Evolutionary conservation across 345 rosid species (phyloP).

Genomic region (Arabis alpina): DNA sequence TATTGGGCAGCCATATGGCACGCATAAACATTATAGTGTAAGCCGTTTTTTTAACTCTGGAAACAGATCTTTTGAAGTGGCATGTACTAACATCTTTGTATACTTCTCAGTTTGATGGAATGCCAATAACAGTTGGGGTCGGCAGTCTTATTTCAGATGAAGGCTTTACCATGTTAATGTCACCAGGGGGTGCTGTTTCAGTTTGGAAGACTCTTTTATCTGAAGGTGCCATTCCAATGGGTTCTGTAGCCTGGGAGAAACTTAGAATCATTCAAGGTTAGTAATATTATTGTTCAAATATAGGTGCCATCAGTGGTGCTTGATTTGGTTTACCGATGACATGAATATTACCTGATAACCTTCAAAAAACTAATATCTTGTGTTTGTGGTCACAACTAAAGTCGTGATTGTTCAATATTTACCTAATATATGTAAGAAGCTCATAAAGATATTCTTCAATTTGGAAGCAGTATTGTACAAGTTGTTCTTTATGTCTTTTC

Average conservation of each 20-base stretch:
- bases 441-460: slow-evolving; percentile 11
- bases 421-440: not conserved
- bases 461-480: slow-evolving; percentile 21
- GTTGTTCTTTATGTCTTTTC: not conserved
- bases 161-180: slow-evolving; percentile 78
- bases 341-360: not conserved
- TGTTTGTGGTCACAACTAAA: slow-evolving; percentile 3
- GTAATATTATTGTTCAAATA: slow-evolving; percentile 17
- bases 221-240: slow-evolving; percentile 84
- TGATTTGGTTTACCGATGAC: not conserved
- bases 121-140: slow-evolving; percentile 82
- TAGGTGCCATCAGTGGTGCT: not conserved
- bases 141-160: slow-evolving; percentile 70
- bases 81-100: slow-evolving; percentile 18
- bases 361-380: not conserved
- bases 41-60: slow-evolving; percentile 36
- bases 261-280: slow-evolving; percentile 79
- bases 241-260: slow-evolving; percentile 89
- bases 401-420: slow-evolving; percentile 1
- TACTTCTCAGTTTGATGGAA: slow-evolving; percentile 62
- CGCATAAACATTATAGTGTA: slow-evolving; percentile 79
- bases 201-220: slow-evolving; percentile 80
- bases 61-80: not conserved
- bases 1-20: slow-evolving; percentile 79
- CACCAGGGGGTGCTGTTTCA: slow-evolving; percentile 71